Evolutionary conservation across 163 green algal species (phyloP).

Genomic region (Prototheca cutis): DNA sequence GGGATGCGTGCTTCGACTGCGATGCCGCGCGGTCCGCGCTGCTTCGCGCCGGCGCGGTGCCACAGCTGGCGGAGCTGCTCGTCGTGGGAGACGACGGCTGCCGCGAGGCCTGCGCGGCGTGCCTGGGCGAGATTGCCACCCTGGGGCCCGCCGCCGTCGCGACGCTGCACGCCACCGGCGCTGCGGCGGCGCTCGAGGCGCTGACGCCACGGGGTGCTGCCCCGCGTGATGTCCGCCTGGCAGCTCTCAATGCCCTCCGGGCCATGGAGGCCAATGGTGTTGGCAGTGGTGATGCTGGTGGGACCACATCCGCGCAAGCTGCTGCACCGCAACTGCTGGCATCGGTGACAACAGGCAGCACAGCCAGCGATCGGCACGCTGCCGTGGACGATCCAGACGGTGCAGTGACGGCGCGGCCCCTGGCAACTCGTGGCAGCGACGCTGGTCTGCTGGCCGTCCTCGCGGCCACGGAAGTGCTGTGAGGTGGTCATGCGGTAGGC

Average conservation of each 20-base stretch:
- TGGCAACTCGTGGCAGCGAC: not conserved
- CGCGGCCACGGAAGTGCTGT: conserved; percentile 3
- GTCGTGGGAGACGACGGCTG: conserved; percentile 10
- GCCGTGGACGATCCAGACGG: too few species aligned
- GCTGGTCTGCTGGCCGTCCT: conserved; percentile 2
- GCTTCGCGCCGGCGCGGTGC: conserved; percentile 12
- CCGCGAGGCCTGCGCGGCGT: conserved; percentile 23
- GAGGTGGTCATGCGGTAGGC: too few species aligned
- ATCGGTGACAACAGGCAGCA: not conserved
- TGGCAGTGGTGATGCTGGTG: not conserved
- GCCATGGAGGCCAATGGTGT: conserved; percentile 11
- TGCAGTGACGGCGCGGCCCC: too few species aligned
- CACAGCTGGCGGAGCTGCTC: conserved; percentile 26
- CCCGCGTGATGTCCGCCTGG: conserved; percentile 7
- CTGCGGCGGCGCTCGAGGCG: conserved; percentile 7
- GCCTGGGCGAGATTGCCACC: conserved; percentile 19
- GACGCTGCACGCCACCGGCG: conserved; percentile 8
- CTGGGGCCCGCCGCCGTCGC: conserved; percentile 12
- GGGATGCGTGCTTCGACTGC: conserved; percentile 20
- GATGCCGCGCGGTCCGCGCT: conserved; percentile 5
- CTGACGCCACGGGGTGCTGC: not conserved
- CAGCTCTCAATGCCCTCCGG: conserved; percentile 15
- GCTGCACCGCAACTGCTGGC: not conserved
- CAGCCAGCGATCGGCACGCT: not conserved
- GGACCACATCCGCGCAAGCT: too few species aligned